Base-by-base conservation (phyloP, 331 rosid species). In the Quercus lobata region DNA sequence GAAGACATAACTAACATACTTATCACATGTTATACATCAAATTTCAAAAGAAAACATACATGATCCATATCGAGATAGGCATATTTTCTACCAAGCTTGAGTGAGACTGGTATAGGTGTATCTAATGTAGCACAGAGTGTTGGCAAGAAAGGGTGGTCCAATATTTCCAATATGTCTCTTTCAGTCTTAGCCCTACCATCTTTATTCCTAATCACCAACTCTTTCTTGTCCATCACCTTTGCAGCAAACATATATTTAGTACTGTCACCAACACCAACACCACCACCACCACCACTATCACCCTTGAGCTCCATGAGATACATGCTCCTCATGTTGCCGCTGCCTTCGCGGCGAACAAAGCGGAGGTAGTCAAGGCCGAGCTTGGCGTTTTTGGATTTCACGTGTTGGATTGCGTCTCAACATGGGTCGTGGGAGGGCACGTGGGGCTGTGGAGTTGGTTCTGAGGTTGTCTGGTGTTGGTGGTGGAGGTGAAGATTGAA, bases 221-320 rank as follows among this genome's bases (percentile, higher is more conserved):
- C 81, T 25, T 76, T 80, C 78, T 80, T 80, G 84, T 83, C 87
- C 87, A 83, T 83, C 72, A 83, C 87, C 53, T 83, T 83, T 16
- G 87, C 87, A 5, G 87, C 87, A 25, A 75, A 83, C 63, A 83
- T 24, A 56, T 78, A 71, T 30, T 37, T 37, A 37, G 1, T 7
- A 37, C 3, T 37, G 3, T 37, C 44, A 37, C 44, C 44, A 37
- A 37, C 44, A 1, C 41, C 37, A 34, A 1, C 7, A 32, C 37
- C 41, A 32, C 37, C 41, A 6, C 41, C 44, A 37, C 11, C 3
- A 37, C 87, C 87, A 6, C 27, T 16, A 32, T 34, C 29, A 12
- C 72, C 79, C 34, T 79, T 80, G 5, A 79, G 78, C 78, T 71
- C 87, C 71, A 80, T 84, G 1, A 46, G 53, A 3, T 46, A 46